Percentiles rank a stretch among this genome's conserved stretches.
phyloP scores from a whole-genome alignment of 805 yeast species.

The baker's yeast (Saccharomyces cerevisiae) region DNA sequence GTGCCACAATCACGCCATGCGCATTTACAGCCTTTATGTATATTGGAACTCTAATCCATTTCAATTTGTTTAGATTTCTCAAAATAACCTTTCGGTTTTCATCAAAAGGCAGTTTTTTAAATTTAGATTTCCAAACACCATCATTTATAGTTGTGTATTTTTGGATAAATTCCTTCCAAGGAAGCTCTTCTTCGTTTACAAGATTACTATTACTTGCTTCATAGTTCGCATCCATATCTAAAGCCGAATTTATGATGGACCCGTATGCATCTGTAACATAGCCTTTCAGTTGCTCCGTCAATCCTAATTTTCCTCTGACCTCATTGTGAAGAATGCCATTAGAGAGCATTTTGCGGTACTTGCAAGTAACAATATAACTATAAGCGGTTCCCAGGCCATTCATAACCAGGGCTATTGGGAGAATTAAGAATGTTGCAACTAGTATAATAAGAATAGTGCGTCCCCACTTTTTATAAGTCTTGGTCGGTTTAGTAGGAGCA shows the following conservation, averaged over 20 bases:
- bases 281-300: constrained; percentile 19
- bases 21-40: constrained; percentile 67
- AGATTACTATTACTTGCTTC: constrained; percentile 7
- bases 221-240: constrained; percentile 8
- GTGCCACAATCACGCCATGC: constrained; percentile 78
- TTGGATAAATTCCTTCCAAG: constrained; percentile 22
- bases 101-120: constrained; percentile 30
- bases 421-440: constrained; percentile 8
- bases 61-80: constrained; percentile 48
- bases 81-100: constrained; percentile 36
- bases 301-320: constrained; percentile 17
- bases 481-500: not conserved
- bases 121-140: constrained; percentile 8
- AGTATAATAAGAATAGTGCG: constrained; percentile 4
- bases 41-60: constrained; percentile 74
- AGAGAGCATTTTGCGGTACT: constrained; percentile 18
- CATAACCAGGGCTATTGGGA: constrained; percentile 23
- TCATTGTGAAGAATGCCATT: constrained; percentile 16
- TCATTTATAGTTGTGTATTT: constrained; percentile 16
- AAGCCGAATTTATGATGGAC: constrained; percentile 12
- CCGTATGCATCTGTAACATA: constrained; percentile 20
- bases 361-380: constrained; percentile 22
- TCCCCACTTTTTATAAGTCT: constrained; percentile 2
- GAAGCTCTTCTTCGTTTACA: constrained; percentile 7
- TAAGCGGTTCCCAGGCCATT: constrained; percentile 26